A percentile compares a stretch with the other conserved stretches of the same genome.
Conservation (phyloP, 2,329 filamentous ascomycete genomes). For the Fusarium marasasianum region DNA sequence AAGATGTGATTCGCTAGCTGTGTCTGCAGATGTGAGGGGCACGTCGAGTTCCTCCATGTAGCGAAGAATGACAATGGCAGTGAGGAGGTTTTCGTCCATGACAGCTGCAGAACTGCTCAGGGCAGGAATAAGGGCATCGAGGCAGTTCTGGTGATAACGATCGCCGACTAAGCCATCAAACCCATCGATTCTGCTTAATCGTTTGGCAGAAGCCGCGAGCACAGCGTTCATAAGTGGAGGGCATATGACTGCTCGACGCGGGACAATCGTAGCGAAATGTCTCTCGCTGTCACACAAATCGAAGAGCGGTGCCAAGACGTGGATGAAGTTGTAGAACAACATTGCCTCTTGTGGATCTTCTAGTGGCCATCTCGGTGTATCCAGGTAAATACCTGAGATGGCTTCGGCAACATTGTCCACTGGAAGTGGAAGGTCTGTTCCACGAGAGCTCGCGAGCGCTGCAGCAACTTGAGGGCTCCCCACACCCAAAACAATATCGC, state of each 20-base stretch:
- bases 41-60: constrained; percentile 44
- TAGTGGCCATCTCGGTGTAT: constrained; percentile 35
- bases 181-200: constrained; percentile 32
- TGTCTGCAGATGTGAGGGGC: constrained; percentile 24
- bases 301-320: constrained; percentile 41
- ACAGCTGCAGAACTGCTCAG: constrained; percentile 39
- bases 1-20: constrained; percentile 40
- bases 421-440: constrained; percentile 6
- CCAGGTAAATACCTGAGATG: constrained; percentile 37
- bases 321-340: constrained; percentile 42
- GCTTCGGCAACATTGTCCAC: constrained; percentile 28
- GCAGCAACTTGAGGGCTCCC: constrained; percentile 9
- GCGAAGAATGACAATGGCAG: constrained; percentile 45
- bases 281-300: constrained; percentile 43
- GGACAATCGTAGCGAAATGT: constrained; percentile 44
- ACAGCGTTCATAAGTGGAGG: constrained; percentile 44
- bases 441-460: constrained; percentile 12
- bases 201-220: constrained; percentile 42
- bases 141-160: constrained; percentile 43
- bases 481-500: constrained; percentile 6
- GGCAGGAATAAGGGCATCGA: constrained; percentile 42
- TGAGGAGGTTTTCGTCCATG: constrained; percentile 44
- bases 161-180: constrained; percentile 40
- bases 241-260: constrained; percentile 40
- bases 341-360: constrained; percentile 42